A percentile compares a stretch with the other conserved stretches of the same genome.
Evolutionary conservation across 2,329 filamentous ascomycete species (phyloP).

Genomic region (Trichoderma cornu-damae): DNA sequence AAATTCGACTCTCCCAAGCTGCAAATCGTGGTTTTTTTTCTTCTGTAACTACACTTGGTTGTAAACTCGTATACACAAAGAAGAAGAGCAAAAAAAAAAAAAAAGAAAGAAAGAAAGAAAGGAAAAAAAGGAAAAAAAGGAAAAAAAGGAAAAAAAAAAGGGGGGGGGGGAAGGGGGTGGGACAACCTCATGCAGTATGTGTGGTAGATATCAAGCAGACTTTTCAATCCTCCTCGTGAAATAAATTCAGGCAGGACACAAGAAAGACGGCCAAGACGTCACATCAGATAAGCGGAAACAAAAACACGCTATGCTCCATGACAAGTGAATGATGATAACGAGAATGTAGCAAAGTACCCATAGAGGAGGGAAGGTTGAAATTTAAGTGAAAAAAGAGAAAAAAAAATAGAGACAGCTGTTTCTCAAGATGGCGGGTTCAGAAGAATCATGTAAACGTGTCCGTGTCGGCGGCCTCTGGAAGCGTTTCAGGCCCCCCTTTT

Average conservation of each 20-base stretch:
- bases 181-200: neutral
- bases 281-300: neutral
- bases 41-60: neutral
- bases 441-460: neutral
- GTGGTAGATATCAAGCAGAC: neutral
- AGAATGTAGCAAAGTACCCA: neutral
- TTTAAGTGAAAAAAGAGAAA: neutral
- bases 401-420: neutral
- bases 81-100: neutral
- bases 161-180: too few relatives aligned
- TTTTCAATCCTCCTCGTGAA: neutral
- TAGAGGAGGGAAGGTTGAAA: neutral
- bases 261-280: neutral
- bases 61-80: neutral
- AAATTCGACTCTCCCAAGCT: neutral
- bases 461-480: neutral
- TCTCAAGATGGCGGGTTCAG: neutral
- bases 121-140: too few relatives aligned
- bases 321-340: neutral
- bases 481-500: neutral
- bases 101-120: too few relatives aligned
- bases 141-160: too few relatives aligned
- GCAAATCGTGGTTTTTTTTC: too few relatives aligned
- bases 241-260: neutral
- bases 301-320: neutral